Evolutionary conservation across 1,284 basidiomycete species (phyloP), one percentile per base, ranked within the genome.

Genomic region (Pterula multifida): DNA sequence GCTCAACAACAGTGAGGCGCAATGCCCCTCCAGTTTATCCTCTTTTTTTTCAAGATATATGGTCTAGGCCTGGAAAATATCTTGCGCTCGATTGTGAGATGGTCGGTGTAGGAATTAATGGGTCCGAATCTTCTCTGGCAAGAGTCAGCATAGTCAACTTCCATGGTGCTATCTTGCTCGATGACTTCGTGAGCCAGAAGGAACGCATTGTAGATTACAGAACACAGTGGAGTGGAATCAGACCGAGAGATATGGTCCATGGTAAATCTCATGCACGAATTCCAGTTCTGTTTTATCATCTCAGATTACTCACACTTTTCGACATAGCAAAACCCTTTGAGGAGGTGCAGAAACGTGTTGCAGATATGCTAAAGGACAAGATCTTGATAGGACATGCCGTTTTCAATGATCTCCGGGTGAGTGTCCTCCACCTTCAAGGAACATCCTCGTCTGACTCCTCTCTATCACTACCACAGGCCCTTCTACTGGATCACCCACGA

Each of bases 61-160:
- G 32, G 23, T 36, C 15, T 52, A 89, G 85, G 51, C 78, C 81
- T 1, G 89, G 87, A 47, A 84, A 80, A 62, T 92, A 85, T 55
- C 66, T 95, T 25, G 83, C 90, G 0, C 70, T 98, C 42, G 94
- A 98, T 64, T 97, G 94, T 59, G 94, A 98, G 67, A 98, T 98
- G 94, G 95, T 98, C 2, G 94, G 94, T 1, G 80, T 98, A 3
- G 93, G 94, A 0, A 75, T 81, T 6, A 74, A 85, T 26, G 93
- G 91, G 9, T 76, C 49, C 55, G 76, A 96, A 61, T 92, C 87
- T 0, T 84, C 85, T 0, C 73, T 98, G 1, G 95, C 95, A 1
- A 83, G 94, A 42, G 90, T 97, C 50, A 91, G 87, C 45, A 66
- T 98, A 39, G 92, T 98, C 53, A 96, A 98, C 64, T 96, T 82